Base-by-base conservation (phyloP, 805 yeast species). In the Kazachstania kunashirensis region DNA sequence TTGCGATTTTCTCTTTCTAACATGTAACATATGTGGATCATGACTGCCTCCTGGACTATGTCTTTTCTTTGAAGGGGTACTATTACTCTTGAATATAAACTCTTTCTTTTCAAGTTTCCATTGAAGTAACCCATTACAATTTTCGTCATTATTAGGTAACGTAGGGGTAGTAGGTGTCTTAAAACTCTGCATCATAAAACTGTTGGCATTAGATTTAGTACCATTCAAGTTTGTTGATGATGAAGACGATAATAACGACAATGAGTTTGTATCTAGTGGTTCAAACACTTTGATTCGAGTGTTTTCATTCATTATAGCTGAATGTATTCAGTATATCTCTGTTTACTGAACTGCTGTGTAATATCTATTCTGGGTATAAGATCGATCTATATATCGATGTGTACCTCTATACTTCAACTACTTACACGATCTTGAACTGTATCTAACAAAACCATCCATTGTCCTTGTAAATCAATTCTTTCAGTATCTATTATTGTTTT, bases 71-170 rank as follows among this genome's bases (percentile, higher is more conserved):
- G 55, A 43, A 1, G 60, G 60, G n/a, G 60, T 55, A 31, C 57
- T 52, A 34, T 53, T 55, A 31, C 59, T 49, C 13, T 53, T 46
- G 32, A 55, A 55, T 13, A 39, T 43, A 29, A 55, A 55, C 33
- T 55, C 60, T 21, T 43, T 47, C 17, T 43, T 37, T 9, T 47
- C 50, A n/a, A 45, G 40, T 40, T 51, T 52, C 59, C 59, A 53
- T 36, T 47, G 48, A 5, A 44, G 26, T n/a, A 49, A 44, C 11
- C 49, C 42, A 14, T 17, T 31, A 13, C 31, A 16, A 15, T 47
- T 46, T 20, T 46, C 52, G 23, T 41, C 45, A 12, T 29, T 38
- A 6, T 36, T 40, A 13, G 26, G 12, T 11, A 46, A 17, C 4
- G 50, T 39, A 4, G 53, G 49, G 5, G 44, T 46, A 2, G 36